Conservation (phyloP, 768 basidiomycete species). For the Lactarius tabidus region DNA sequence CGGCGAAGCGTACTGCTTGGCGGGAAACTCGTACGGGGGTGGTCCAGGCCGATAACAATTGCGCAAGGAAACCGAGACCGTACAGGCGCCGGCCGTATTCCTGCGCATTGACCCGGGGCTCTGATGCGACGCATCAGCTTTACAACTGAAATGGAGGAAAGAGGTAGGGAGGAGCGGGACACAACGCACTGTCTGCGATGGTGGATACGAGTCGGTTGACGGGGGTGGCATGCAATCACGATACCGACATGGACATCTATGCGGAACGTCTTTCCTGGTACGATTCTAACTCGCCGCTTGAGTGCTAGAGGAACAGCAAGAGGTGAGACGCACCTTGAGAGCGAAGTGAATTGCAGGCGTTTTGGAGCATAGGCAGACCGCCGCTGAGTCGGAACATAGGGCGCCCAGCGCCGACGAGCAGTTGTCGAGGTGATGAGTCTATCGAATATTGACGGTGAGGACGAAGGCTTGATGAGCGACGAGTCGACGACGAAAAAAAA, state of each 20-base stretch:
- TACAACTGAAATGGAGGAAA: too few species aligned
- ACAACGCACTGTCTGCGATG: too few species aligned
- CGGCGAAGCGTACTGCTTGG: conserved; percentile 96
- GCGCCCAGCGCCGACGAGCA: too few species aligned
- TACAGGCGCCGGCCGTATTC: conserved; percentile 82
- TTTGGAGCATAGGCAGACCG: conserved; percentile 92
- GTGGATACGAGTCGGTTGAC: too few species aligned
- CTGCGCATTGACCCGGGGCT: conserved; percentile 86
- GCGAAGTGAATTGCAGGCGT: conserved; percentile 91
- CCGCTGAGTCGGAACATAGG: conserved; percentile 84
- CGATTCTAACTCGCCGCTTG: conserved; percentile 90
- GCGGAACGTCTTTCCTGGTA: conserved; percentile 99
- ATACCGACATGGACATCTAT: conserved; percentile 99
- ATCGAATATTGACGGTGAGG: too few species aligned
- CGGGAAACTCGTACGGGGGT: conserved; percentile 98
- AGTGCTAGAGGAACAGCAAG: conserved; percentile 70
- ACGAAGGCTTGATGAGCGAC: too few species aligned
- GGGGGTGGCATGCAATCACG: conserved; percentile 49
- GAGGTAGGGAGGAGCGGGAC: too few species aligned
- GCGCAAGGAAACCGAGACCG: conserved; percentile 97
- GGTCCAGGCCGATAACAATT: conserved; percentile 95
- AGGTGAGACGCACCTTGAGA: conserved; percentile 60
- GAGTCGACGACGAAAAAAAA: too few species aligned
- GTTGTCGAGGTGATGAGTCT: too few species aligned
- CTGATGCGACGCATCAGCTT: too few species aligned